Conservation (phyloP, 2,329 filamentous ascomycete genomes). For the Nigrospora osmanthi region DNA sequence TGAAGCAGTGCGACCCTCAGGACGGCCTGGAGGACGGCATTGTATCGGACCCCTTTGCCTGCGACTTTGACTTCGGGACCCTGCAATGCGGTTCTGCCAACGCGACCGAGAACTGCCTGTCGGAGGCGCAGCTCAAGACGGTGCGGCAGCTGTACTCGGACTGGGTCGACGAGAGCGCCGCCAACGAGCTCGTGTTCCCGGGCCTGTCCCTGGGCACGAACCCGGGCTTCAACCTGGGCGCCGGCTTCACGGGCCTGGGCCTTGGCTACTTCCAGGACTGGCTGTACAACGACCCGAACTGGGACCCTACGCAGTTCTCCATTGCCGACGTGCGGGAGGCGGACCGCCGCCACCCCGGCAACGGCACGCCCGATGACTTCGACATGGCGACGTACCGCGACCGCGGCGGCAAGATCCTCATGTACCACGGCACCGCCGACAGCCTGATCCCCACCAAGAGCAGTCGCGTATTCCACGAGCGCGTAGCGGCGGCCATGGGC, state of each 20-base stretch:
- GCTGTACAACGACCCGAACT: constrained; percentile 18
- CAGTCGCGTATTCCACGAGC: constrained; percentile 21
- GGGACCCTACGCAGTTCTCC: constrained; percentile 17
- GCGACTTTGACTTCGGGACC: constrained; percentile 26
- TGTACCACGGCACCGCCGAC: constrained; percentile 27
- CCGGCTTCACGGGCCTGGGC: constrained; percentile 7
- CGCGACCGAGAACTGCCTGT: constrained; percentile 26
- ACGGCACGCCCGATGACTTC: constrained; percentile 15
- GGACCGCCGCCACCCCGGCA: constrained; percentile 16
- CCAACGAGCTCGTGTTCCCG: constrained; percentile 18
- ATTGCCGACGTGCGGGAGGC: constrained; percentile 17
- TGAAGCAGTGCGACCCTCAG: constrained; percentile 33
- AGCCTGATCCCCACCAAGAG: constrained; percentile 20
- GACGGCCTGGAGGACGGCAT: constrained; percentile 34
- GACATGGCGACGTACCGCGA: constrained; percentile 20
- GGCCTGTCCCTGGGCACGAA: constrained; percentile 15
- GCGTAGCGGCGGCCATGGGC: constrained; percentile 15
- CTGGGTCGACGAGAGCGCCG: constrained; percentile 12
- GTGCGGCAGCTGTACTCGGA: constrained; percentile 18
- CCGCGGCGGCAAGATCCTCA: constrained; percentile 25
- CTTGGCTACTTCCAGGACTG: constrained; percentile 13
- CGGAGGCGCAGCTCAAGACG: constrained; percentile 27
- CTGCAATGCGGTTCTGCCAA: constrained; percentile 21
- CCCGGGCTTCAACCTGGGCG: constrained; percentile 8
- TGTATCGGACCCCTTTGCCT: constrained; percentile 30